phyloP scores from a whole-genome alignment of 352 stramenopile genomes.

The Elongisporangium anandrum region DNA sequence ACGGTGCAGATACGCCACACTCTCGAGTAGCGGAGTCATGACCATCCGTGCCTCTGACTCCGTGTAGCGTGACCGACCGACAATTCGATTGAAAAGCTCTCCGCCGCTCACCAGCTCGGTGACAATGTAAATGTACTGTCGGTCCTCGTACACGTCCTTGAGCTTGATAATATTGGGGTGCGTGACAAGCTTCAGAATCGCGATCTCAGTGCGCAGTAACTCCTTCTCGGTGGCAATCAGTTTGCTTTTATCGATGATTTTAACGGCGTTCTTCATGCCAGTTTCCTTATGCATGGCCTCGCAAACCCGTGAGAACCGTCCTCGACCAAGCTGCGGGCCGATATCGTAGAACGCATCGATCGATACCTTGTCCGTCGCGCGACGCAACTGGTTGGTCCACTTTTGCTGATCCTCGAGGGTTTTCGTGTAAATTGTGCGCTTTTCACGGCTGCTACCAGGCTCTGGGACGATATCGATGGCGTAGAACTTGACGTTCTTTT shows the following conservation, averaged over 20 bases:
- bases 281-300: conserved; percentile 63
- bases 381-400: conserved; percentile 74
- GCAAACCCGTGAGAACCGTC: conserved; percentile 88
- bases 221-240: conserved; percentile 86
- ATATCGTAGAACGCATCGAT: conserved; percentile 91
- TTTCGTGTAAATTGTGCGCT: conserved; percentile 80
- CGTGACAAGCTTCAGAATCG: conserved; percentile 91
- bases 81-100: conserved; percentile 97
- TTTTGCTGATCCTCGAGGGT: conserved; percentile 67
- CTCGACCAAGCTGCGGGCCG: conserved; percentile 80
- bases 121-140: conserved; percentile 96
- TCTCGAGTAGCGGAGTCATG: conserved; percentile 87
- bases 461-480: conserved; percentile 86
- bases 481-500: conserved; percentile 82
- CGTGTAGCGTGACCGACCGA: conserved; percentile 80
- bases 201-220: conserved; percentile 90
- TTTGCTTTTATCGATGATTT: conserved; percentile 92
- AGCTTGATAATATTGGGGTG: conserved; percentile 87
- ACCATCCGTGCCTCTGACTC: conserved; percentile 87
- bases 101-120: conserved; percentile 96
- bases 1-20: conserved; percentile 88
- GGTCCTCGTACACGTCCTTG: conserved; percentile 90
- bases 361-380: conserved; percentile 81
- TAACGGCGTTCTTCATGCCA: conserved; percentile 81
- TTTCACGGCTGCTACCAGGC: conserved; percentile 57